phyloP scores from a whole-genome alignment of 2,329 filamentous ascomycete genomes.

The Fusarium tanahbumbuense region DNA sequence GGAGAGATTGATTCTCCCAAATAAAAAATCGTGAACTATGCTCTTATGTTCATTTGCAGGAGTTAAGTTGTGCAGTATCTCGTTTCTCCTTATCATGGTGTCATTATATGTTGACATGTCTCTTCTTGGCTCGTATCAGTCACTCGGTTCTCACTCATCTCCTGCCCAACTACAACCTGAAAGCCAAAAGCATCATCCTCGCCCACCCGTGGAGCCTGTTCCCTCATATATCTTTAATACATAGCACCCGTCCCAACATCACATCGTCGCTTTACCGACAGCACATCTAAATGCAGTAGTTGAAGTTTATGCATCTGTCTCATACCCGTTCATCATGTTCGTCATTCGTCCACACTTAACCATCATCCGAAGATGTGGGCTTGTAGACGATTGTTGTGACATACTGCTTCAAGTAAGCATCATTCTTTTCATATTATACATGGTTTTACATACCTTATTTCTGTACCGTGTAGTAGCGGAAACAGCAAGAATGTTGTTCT shows the following conservation, averaged over 20 bases:
- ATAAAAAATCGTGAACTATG: background rate
- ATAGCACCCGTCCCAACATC: slow-evolving; percentile 18
- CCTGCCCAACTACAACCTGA: background rate
- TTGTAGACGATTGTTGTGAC: slow-evolving; percentile 99
- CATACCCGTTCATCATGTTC: background rate
- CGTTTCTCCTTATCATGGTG: background rate
- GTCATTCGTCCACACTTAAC: background rate
- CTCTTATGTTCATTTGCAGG: slow-evolving; percentile 6
- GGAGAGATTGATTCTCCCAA: slow-evolving; percentile 70
- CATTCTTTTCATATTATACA: background rate
- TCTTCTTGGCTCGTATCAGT: slow-evolving; percentile 3
- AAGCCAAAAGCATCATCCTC: background rate
- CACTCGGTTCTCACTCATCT: background rate
- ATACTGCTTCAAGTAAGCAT: slow-evolving; percentile 70
- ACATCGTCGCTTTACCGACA: slow-evolving; percentile 17
- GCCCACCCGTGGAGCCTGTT: background rate
- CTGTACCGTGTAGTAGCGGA: slow-evolving; percentile 98
- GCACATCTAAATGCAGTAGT: slow-evolving; percentile 6
- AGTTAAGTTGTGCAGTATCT: slow-evolving; percentile 2
- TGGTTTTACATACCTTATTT: slow-evolving; percentile 75
- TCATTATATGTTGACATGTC: background rate
- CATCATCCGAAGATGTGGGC: slow-evolving; percentile 70
- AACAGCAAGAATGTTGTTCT: slow-evolving; percentile 93
- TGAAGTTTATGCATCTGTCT: background rate
- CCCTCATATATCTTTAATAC: slow-evolving; percentile 7